Base-by-base conservation (phyloP, 306 rosid genomes). In the Fagus crenata region DNA sequence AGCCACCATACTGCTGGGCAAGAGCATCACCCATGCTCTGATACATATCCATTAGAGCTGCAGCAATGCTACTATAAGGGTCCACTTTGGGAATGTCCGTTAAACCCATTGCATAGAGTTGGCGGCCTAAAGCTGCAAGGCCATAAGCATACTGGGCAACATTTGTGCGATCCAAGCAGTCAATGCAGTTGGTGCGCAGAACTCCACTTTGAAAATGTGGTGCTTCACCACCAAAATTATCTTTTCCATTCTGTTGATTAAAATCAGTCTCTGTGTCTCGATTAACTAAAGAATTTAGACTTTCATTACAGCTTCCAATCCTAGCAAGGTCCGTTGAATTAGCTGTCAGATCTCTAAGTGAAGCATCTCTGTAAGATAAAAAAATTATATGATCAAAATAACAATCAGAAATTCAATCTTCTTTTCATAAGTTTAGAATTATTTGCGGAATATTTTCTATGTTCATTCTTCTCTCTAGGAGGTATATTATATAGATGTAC, bases 141-240 rank as follows among this genome's bases (percentile, higher is more conserved):
- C 98, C 97, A 87, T 90, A 92, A 72, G 97, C 98, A 89, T 90
- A 95, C 80, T 95, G 98, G 55, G 98, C 98, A 55, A 95, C 96
- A 84, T 95, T 95, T 78, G 98, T 95, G 59, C 98, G 96, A 81
- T 95, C 98, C 85, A 95, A 89, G 85, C 98, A 95, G 82, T 95
- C 98, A 72, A 95, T 90, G 85, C 98, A 95, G 89, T 95, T 95
- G 12, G 98, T 95, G 64, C 98, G 95, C 55, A 95, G 81, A 82
- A 95, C 98, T n/a, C 98, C 98, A 78, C 95, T 89, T 81, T 95
- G 98, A 80, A 90, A 95, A 80, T 61, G 70, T 18, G 97, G 89
- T 72, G 81, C 81, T 61, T 90, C 90, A 78, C 84, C 71, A 72
- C 81, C 41, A 79, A 43, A 51, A 70, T 80, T 81, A 71, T 80